Evolutionary conservation across 805 yeast genomes (phyloP), one percentile per base, ranked within the genome.

Genomic region (Zygoascus ofunaensis): DNA sequence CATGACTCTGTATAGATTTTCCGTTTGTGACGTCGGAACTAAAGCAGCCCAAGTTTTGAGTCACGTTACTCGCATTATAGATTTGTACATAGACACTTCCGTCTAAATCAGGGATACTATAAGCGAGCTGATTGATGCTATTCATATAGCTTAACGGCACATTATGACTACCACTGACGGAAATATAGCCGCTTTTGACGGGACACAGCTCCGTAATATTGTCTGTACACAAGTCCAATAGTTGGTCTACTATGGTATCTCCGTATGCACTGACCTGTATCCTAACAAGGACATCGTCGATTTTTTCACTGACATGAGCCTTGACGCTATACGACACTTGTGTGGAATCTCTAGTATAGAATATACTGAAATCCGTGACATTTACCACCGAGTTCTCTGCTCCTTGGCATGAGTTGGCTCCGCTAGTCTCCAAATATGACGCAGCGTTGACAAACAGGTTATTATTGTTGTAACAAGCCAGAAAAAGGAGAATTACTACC

Each of bases 31-130:
- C 50, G 7, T 55, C 46, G 4, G 66, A 49, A 23, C 37, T 30
- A 32, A 54, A 51, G 45, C 63, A 59, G 17, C 60, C 63, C 12
- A 52, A 40, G 20, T 41, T 44, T 19, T 56, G 53, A 18, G 33
- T 39, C 7, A 51, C 43, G 28, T 51, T 26, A 12, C 32, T 46
- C 33, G 54, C 50, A 34, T 49, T 55, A 21, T 47, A 48, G 3
- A 51, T 28, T 34, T 41, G 37, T 26, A 61, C 54, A 14, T 39
- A 44, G 12, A 61, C 58, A 5, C 34, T 18, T 2, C 64, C 65
- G 42, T 62, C 65, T 20, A 62, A 50, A 42, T 62, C 66, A 3
- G 66, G 66, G 24, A 62, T 53, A 12, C 47, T 43, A 50, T 55
- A 62, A 8, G 64, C 66, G 34, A 60, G 47, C 5, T 52, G 24